These are phyloP conservation scores for Actinomortierella ambigua DNA, from an alignment of 371 early-diverging fungal genomes.

Conservation along the genomic window DNA sequence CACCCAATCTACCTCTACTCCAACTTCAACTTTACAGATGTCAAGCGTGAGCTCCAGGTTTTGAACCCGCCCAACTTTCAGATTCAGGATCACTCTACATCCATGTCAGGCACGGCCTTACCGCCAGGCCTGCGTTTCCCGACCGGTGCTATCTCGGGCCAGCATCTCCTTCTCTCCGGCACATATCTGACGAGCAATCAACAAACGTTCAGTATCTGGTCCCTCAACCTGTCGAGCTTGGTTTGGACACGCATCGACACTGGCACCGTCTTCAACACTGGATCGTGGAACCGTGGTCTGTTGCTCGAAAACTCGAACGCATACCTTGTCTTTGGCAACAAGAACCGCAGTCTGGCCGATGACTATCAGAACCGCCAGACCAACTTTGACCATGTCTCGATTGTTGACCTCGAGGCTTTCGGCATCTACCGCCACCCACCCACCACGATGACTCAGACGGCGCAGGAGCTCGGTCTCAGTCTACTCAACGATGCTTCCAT, in stretches of 20 bases:
- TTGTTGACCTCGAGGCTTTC: conserved; percentile 75
- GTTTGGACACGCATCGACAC: conserved; percentile 75
- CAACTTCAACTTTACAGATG: conserved; percentile 81
- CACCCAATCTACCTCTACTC: conserved; percentile 72
- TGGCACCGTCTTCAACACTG: conserved; percentile 65
- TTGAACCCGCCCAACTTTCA: conserved; percentile 60
- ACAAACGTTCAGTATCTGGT: conserved; percentile 78
- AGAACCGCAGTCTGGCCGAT: conserved; percentile 65
- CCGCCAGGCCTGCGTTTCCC: conserved; percentile 87
- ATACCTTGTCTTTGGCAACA: conserved; percentile 75
- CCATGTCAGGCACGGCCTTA: conserved; percentile 61
- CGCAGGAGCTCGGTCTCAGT: conserved; percentile 70
- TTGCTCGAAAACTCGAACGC: conserved; percentile 64
- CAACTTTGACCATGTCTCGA: conserved; percentile 76
- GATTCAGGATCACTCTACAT: conserved; percentile 65
- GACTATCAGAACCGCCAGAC: conserved; percentile 81
- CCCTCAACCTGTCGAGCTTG: conserved; percentile 65
- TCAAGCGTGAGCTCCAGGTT: conserved; percentile 72
- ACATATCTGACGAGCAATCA: conserved; percentile 71
- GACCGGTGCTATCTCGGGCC: conserved; percentile 66
- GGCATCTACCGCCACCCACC: conserved; percentile 68
- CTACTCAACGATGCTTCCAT: conserved; percentile 69
- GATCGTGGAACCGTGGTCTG: conserved; percentile 82
- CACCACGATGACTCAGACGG: conserved; percentile 57
- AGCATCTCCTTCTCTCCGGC: conserved; percentile 75